Evolutionary conservation across 176 grass and related monocot genomes (phyloP), one percentile per base, ranked within the genome.

Genomic region (Oryza longistaminata): DNA sequence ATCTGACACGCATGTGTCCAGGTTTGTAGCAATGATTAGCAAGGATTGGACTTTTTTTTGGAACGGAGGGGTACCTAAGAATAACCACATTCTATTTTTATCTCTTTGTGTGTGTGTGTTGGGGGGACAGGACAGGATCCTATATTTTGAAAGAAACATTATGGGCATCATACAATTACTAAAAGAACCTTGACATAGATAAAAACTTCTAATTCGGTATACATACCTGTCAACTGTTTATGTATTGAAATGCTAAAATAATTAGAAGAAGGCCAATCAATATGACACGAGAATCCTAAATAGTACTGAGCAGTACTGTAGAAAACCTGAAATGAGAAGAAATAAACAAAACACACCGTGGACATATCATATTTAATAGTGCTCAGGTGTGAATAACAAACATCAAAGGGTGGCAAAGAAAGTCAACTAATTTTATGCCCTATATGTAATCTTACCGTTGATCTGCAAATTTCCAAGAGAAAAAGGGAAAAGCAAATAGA

Each of bases 301-400:
- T 97, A 97, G 43, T 97, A 97, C 50, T 87, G 91, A 77, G 94
- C 91, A 78, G 91, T 92, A 89, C 93, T 97, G 65, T 97, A 97
- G 61, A 93, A 97, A 14, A 91, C 84, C 94, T 93, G 89, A 81
- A 94, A 94, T 24, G 44, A 58, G 80, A 68, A 71, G 61, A 79
- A 68, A 76, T 74, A 53, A 61, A 19, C 17, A 35, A 44, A 58
- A 67, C 1, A 53, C 14, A 85, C 27, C 1, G 40, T 53, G 4
- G 2, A 29, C 16, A 75, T 4, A 52, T 68, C 68, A 61, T 66
- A 70, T 49, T 70, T 88, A 37, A 34, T 21, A 79, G 68, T 68
- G 37, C 5, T 52, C n/a, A 19, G 3, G 4, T 26, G 6, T 58
- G 37, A 88, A 70, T n/a, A 17, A 74, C 19, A 48, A 78, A 46